phyloP scores from a whole-genome alignment of 2,329 filamentous ascomycete genomes.

The Paracoccidioides lutzii region DNA sequence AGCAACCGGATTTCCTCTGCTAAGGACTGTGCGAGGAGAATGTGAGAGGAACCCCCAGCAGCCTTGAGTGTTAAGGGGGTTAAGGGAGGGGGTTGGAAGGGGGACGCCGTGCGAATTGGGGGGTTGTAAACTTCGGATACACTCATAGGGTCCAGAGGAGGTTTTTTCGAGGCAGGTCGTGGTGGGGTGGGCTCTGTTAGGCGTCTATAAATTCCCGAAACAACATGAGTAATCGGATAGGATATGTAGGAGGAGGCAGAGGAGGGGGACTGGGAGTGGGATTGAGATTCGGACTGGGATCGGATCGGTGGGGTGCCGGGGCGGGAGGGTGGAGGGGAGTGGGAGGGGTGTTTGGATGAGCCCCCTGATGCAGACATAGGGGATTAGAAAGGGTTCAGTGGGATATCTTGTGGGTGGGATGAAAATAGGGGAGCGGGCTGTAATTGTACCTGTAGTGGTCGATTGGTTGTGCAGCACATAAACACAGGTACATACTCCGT shows the following conservation, averaged over 20 bases:
- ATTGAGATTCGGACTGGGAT: conserved; percentile 1
- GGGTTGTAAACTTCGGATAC: conserved; percentile 46
- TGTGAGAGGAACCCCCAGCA: conserved; percentile 46
- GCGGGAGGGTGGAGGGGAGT: conserved; percentile 1
- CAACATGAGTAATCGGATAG: conserved; percentile 40
- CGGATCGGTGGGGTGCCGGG: conserved; percentile 5
- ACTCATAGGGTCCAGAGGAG: conserved; percentile 13
- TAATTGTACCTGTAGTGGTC: not conserved
- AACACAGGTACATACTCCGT: too few relatives aligned
- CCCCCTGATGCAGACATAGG: not conserved
- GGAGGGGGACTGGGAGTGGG: conserved; percentile 18
- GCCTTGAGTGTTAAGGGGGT: conserved; percentile 60
- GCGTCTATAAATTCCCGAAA: conserved; percentile 55
- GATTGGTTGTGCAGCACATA: too few relatives aligned
- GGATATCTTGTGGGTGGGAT: not conserved
- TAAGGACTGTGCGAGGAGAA: conserved; percentile 55
- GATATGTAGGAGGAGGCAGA: conserved; percentile 35
- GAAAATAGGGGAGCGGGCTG: not conserved
- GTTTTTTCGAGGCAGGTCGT: conserved; percentile 5
- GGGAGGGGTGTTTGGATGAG: not conserved
- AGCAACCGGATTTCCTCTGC: conserved; percentile 90
- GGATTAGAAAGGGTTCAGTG: not conserved
- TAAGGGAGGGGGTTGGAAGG: conserved; percentile 70
- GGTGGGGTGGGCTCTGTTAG: conserved; percentile 36
- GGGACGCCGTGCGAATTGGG: conserved; percentile 52